Base-by-base conservation (phyloP, 495 filamentous ascomycete genomes). In the Hypoxylon rickii region DNA sequence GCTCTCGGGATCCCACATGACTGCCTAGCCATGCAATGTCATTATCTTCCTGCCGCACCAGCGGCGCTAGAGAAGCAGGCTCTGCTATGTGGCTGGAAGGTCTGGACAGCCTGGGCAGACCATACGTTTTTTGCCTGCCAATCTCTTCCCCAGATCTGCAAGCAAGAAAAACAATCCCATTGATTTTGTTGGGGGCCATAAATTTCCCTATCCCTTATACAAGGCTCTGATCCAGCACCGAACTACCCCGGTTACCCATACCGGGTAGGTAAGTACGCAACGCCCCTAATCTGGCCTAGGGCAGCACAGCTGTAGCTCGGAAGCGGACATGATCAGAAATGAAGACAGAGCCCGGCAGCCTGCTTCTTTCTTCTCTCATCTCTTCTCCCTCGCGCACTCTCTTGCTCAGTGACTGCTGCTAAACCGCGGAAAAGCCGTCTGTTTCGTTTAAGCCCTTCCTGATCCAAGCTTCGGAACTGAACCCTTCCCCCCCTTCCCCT, bases 21-120 rank as follows among this genome's bases (percentile, higher is more conserved):
- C 42, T 52, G 43, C 47, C 36, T 56, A 32, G 19, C 15, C 43
- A 56, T 52, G 50, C 50, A 55, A 41, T 33, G 8, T 37, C 10
- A 24, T 33, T 38, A 51, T 44, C 47, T 44, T 18, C 10, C 46
- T 3, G 19, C 18, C 19, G 17, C 12, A 47, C 49, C 12, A 47
- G 57, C 41, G 37, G 21, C 59, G 53, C 59, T 57, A 63, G 16
- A 53, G 59, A 48, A 57, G 59, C 59, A 63, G 59, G 59, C 59
- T 63, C 59, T 40, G 47, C 11, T 12, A 17, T 40, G 59, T 53
- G 53, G 59, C 59, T 63, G 53, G 39, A 34, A n/a, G n/a, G n/a
- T n/a, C n/a, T n/a, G n/a, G n/a, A n/a, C n/a, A n/a, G n/a, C n/a
- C n/a, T n/a, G 38, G 16, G 36, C 45, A 40, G 52, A 46, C 36